These are phyloP conservation scores for Solanum tacnaense DNA, from an alignment of 257 asterid species.

Conservation along the genomic window DNA sequence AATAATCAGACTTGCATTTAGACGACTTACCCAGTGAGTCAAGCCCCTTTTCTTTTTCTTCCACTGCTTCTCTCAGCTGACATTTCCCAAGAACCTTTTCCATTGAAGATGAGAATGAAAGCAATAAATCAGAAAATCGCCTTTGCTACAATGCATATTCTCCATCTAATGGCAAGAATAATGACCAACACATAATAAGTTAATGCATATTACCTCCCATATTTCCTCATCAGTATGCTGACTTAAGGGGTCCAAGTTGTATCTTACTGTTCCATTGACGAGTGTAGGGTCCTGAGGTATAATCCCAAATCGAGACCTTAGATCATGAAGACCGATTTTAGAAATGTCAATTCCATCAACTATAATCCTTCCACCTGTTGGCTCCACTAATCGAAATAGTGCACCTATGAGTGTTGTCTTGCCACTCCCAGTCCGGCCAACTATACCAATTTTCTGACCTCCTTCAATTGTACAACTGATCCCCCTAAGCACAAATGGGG, in stretches of 20 bases:
- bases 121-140: too few species aligned
- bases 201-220: slow-evolving; percentile 60
- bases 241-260: slow-evolving; percentile 74
- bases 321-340: slow-evolving; percentile 74
- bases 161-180: too few species aligned
- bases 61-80: slow-evolving; percentile 70
- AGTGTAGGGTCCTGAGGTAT: slow-evolving; percentile 99
- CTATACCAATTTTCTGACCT: slow-evolving; percentile 79
- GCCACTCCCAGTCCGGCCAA: slow-evolving; percentile 97
- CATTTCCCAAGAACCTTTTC: slow-evolving; percentile 43
- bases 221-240: slow-evolving; percentile 62
- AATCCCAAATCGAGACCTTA: slow-evolving; percentile 80
- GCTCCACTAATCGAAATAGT: slow-evolving; percentile 83
- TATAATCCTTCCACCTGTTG: slow-evolving; percentile 66
- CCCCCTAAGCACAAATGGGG: slow-evolving; percentile 80
- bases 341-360: slow-evolving; percentile 80
- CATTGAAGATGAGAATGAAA: too few species aligned
- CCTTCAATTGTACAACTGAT: slow-evolving; percentile 79
- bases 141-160: too few species aligned
- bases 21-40: slow-evolving; percentile 59
- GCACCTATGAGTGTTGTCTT: slow-evolving; percentile 90
- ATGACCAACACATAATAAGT: too few species aligned
- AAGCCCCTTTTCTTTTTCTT: slow-evolving; percentile 68
- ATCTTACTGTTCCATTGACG: slow-evolving; percentile 80
- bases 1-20: neutral